A percentile compares a stretch with the other conserved stretches of the same genome.
These are phyloP conservation scores for Dothistroma septosporum DNA, from an alignment of 2,329 filamentous ascomycete species.

Conservation along the genomic window DNA sequence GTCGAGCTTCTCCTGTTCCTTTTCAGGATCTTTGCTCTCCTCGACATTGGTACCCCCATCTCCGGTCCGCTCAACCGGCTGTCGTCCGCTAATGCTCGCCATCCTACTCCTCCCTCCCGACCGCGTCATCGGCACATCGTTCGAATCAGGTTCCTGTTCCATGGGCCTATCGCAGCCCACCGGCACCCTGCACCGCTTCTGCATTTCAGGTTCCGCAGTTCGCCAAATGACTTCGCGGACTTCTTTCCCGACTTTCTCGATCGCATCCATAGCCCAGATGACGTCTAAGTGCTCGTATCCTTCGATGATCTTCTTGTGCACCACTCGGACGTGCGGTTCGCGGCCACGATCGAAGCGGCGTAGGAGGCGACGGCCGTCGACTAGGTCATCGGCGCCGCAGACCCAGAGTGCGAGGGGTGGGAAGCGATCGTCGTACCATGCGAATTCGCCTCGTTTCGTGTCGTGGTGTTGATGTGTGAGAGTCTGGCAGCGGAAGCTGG, in stretches of 20 bases:
- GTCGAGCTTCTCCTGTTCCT: slow-evolving; percentile 8
- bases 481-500: slow-evolving; percentile 29
- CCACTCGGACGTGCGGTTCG: slow-evolving; percentile 75
- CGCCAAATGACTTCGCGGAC: slow-evolving; percentile 79
- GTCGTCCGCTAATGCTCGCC: slow-evolving; percentile 28
- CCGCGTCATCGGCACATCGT: slow-evolving; percentile 30
- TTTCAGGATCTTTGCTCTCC: not conserved
- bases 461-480: slow-evolving; percentile 32
- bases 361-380: slow-evolving; percentile 73
- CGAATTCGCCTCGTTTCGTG: slow-evolving; percentile 40
- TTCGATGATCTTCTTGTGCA: slow-evolving; percentile 77
- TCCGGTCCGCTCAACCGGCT: not conserved
- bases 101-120: slow-evolving; percentile 27
- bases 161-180: slow-evolving; percentile 55
- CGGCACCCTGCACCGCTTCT: slow-evolving; percentile 60
- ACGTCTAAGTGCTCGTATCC: slow-evolving; percentile 94
- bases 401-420: slow-evolving; percentile 90
- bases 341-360: slow-evolving; percentile 68
- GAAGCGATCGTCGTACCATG: slow-evolving; percentile 77
- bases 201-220: slow-evolving; percentile 57
- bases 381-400: slow-evolving; percentile 74
- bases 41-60: not conserved
- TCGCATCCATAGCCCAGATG: slow-evolving; percentile 86
- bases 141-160: slow-evolving; percentile 17
- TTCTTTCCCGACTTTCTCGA: slow-evolving; percentile 77